Evolutionary conservation across 2,329 filamentous ascomycete genomes (phyloP).

Genomic region (Pseudogymnoascus pannorum): DNA sequence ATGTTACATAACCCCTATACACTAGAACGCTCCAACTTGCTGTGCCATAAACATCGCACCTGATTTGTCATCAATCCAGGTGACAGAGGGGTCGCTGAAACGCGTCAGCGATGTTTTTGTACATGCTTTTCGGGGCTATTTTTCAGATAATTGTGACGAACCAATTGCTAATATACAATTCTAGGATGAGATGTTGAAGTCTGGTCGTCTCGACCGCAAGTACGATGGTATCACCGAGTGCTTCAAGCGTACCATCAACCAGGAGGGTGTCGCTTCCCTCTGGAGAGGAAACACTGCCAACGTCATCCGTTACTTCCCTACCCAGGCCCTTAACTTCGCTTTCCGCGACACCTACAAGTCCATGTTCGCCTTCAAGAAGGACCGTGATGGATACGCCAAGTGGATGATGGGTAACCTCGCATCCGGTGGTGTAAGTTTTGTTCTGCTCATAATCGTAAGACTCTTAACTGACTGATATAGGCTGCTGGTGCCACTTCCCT

Average conservation of each 20-base stretch:
- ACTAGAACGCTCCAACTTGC: constrained; percentile 1
- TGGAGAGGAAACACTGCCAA: constrained; percentile 99
- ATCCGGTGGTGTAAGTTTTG: constrained; percentile 87
- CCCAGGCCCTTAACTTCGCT: constrained; percentile 99
- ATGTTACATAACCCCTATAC: constrained; percentile 36
- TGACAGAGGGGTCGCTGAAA: background rate
- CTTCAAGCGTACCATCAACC: constrained; percentile 83
- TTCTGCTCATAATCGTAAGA: background rate
- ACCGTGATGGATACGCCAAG: constrained; percentile 93
- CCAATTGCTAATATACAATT: constrained; percentile 16
- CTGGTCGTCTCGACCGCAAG: constrained; percentile 95
- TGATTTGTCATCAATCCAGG: background rate
- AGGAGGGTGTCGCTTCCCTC: constrained; percentile 90
- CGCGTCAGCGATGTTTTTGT: background rate
- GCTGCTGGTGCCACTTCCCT: constrained; percentile 99
- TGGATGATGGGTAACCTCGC: constrained; percentile 99
- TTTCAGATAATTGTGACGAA: background rate
- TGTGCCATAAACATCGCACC: background rate
- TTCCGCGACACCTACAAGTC: constrained; percentile 99
- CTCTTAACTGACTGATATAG: constrained; percentile 34
- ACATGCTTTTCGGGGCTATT: background rate
- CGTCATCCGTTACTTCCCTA: constrained; percentile 99
- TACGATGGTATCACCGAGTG: constrained; percentile 92
- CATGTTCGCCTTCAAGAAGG: constrained; percentile 99
- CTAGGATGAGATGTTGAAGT: constrained; percentile 99